phyloP scores from a whole-genome alignment of 495 filamentous ascomycete genomes.

The Penicillium verhagenii region DNA sequence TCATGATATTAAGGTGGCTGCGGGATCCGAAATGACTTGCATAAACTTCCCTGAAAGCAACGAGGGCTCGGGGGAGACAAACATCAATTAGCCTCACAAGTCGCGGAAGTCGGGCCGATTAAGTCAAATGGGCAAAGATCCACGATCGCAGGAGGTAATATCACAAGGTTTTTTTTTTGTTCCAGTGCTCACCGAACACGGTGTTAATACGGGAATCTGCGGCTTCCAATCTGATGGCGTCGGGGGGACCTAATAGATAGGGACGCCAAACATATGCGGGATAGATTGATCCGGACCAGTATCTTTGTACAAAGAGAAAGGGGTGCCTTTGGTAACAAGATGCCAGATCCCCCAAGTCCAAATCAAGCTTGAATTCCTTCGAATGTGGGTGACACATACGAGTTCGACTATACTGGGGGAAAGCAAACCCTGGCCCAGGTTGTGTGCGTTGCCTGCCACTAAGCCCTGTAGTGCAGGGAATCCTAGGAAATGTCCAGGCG shows the following conservation, averaged over 20 bases:
- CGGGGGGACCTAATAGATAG: neutral
- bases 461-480: neutral
- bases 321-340: neutral
- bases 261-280: neutral
- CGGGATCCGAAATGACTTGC: constrained; percentile 31
- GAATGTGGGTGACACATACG: too few species aligned
- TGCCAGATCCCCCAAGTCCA: neutral
- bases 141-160: neutral
- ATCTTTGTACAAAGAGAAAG: neutral
- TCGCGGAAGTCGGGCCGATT: neutral
- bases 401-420: neutral
- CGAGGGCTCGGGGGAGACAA: constrained; percentile 10
- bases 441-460: neutral
- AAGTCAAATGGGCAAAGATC: neutral
- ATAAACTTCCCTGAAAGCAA: constrained; percentile 13
- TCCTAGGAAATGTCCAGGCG: neutral
- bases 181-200: neutral
- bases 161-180: neutral
- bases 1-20: constrained; percentile 35
- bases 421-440: neutral
- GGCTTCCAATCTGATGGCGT: neutral
- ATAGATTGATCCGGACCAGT: neutral
- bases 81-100: constrained; percentile 2
- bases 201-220: neutral
- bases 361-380: too few species aligned